These are phyloP conservation scores for Globisporangium echinulatum DNA, from an alignment of 352 stramenopile species.

Conservation along the genomic window DNA sequence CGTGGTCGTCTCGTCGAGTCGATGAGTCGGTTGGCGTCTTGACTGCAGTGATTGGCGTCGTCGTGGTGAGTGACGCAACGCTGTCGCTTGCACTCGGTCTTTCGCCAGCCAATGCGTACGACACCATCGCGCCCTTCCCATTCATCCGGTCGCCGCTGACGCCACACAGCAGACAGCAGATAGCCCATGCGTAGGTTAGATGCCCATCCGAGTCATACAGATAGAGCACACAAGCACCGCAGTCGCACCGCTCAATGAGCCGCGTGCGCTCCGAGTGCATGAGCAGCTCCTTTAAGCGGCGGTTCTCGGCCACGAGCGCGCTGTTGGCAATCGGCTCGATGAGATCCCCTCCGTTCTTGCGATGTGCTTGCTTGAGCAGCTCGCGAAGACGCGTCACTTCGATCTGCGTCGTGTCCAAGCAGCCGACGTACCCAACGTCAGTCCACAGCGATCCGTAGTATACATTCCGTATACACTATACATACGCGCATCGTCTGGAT, in stretches of 20 bases:
- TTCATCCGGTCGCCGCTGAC: slow-evolving; percentile 13
- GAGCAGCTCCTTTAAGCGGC: slow-evolving; percentile 48
- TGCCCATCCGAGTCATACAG: too few species aligned
- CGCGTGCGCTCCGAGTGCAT: slow-evolving; percentile 45
- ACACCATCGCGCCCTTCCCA: slow-evolving; percentile 7
- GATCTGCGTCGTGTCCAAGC: slow-evolving; percentile 15
- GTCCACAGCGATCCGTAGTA: too few species aligned
- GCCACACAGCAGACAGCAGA: background rate
- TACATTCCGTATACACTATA: background rate
- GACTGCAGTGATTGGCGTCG: background rate
- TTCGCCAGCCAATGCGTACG: background rate
- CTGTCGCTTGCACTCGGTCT: background rate
- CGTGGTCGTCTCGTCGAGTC: background rate
- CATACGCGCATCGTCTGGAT: slow-evolving; percentile 59
- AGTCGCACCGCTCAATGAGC: slow-evolving; percentile 29
- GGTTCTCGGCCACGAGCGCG: slow-evolving; percentile 60
- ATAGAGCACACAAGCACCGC: background rate
- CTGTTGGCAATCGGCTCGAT: slow-evolving; percentile 26
- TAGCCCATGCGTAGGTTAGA: too few species aligned
- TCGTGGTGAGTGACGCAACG: background rate
- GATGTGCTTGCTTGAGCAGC: slow-evolving; percentile 39
- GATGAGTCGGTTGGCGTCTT: background rate
- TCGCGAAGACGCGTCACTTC: slow-evolving; percentile 51
- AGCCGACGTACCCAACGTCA: too few species aligned
- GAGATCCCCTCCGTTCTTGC: slow-evolving; percentile 21